Evolutionary conservation across 805 yeast genomes (phyloP).

Genomic region (Saccharomyces eubayanus): DNA sequence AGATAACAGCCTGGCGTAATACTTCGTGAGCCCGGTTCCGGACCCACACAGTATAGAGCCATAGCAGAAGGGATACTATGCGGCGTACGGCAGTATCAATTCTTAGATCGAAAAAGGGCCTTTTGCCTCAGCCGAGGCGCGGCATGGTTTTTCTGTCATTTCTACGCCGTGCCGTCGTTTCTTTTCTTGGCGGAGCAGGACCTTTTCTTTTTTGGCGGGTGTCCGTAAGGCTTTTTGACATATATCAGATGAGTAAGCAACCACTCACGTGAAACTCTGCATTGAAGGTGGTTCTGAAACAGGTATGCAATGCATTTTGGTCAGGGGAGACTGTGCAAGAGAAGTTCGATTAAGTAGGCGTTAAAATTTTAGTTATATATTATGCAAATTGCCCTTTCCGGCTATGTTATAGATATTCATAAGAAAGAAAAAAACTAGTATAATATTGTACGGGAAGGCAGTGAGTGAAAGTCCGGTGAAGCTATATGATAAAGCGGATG

Average conservation of each 20-base stretch:
- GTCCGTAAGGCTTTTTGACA: background rate
- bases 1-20: background rate
- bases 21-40: background rate
- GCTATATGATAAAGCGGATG: background rate
- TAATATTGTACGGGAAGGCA: background rate
- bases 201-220: background rate
- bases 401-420: too few relatives aligned
- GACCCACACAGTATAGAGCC: background rate
- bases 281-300: too few relatives aligned
- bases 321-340: too few relatives aligned
- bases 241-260: background rate
- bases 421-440: background rate
- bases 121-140: background rate
- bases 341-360: too few relatives aligned
- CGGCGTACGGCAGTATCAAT: background rate
- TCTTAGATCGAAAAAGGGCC: background rate
- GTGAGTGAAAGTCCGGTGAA: background rate
- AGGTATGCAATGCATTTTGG: too few relatives aligned
- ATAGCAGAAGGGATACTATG: background rate
- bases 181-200: background rate
- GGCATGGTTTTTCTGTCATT: background rate
- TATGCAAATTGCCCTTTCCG: too few relatives aligned
- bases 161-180: background rate
- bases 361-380: too few relatives aligned
- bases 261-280: background rate